Evolutionary conservation across 106 monocot species (phyloP).

Genomic region (Allium sativum): DNA sequence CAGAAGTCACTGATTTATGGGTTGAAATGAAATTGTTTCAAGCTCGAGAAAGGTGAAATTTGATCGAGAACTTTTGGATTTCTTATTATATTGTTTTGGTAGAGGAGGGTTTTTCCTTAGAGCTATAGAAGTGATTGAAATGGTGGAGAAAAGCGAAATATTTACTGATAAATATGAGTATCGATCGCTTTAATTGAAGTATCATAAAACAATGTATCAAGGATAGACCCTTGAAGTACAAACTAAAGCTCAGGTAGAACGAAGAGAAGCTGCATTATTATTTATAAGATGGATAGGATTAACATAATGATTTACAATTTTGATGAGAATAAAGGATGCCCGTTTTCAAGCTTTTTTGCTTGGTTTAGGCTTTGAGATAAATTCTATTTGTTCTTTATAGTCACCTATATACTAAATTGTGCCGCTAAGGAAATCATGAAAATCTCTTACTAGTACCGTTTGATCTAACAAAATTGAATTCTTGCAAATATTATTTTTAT

Average conservation of each 20-base stretch:
- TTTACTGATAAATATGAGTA: constrained; percentile 88
- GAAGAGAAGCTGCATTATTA: constrained; percentile 50
- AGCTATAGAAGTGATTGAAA: constrained; percentile 73
- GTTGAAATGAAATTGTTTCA: constrained; percentile 79
- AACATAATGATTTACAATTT: constrained; percentile 12
- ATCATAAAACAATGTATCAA: constrained; percentile 64
- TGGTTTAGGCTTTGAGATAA: too few species aligned
- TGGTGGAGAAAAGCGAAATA: constrained; percentile 64
- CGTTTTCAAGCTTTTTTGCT: too few species aligned
- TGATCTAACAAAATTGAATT: too few species aligned
- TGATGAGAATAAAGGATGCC: too few species aligned
- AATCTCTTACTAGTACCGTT: too few species aligned
- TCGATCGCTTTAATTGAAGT: constrained; percentile 71
- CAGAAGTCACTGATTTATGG: constrained; percentile 74
- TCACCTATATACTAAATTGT: too few species aligned
- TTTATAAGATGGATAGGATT: constrained; percentile 62
- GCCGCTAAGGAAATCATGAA: too few species aligned
- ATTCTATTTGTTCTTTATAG: too few species aligned
- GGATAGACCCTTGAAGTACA: constrained; percentile 58
- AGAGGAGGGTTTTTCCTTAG: constrained; percentile 86
- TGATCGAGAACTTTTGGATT: constrained; percentile 87
- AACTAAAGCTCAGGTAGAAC: constrained; percentile 49
- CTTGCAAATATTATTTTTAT: too few species aligned
- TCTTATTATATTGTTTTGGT: constrained; percentile 75
- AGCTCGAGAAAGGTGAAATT: constrained; percentile 45